Evolutionary conservation across 1,284 basidiomycete genomes (phyloP), one percentile per base, ranked within the genome.

Genomic region (Fomitopsis palustris): DNA sequence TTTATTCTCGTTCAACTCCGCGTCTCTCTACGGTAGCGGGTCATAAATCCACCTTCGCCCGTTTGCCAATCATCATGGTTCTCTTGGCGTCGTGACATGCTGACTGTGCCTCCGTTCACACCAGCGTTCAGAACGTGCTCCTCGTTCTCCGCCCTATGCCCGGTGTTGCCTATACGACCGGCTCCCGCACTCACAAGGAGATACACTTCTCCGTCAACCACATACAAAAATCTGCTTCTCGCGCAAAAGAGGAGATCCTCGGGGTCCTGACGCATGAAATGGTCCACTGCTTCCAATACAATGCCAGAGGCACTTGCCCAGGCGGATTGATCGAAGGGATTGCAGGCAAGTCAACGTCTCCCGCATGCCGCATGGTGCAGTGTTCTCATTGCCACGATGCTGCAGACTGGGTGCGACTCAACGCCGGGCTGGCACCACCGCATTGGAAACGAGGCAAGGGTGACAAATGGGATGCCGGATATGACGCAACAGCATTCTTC

Each of bases 231-330:
- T 74, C 70, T 47, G 70, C 72, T 37, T 60, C 73, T 21, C 80
- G 84, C 41, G 84, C 81, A 8, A 69, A 67, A 27, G 78, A 85
- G 51, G 88, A 90, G 72, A 85, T 88, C 52, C 59, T 74, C 45
- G 88, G 89, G 14, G 86, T 90, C 2, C 75, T 91, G 4, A 69
- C 77, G 51, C 85, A 86, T 68, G 85, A 91, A 71, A 79, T 86
- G 67, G 88, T 88, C 3, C 89, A 90, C 65, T 90, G 89, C 69
- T 91, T 79, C 70, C 88, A 90, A 66, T 81, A 85, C 72, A 80
- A 88, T 65, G 86, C 78, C 2, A 70, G 74, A 51, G 82, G 77
- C 25, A 81, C 79, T 35, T 85, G 82, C 63, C 87, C 87, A 0
- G 79, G 80, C 7, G 88, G 88, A 1, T 71, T 91, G 54, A 83